Conservation (phyloP, 2,329 filamentous ascomycete genomes). For the Calcarisporium arbuscula region DNA sequence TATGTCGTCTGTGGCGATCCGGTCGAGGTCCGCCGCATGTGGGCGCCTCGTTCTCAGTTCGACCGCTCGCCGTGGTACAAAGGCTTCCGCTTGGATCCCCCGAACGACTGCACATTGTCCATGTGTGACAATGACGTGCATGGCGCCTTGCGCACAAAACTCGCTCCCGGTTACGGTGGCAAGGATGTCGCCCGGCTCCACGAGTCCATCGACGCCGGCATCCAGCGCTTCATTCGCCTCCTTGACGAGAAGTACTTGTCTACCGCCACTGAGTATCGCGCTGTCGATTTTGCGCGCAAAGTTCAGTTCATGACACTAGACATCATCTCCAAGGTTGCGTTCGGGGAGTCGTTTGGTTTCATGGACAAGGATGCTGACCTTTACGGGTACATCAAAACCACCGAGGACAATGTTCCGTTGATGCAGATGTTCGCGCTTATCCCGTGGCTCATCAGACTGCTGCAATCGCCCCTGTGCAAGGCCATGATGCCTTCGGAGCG, state of each 20-base stretch:
- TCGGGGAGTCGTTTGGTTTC: slow-evolving; percentile 46
- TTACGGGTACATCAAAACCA: slow-evolving; percentile 37
- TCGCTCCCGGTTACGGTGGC: slow-evolving; percentile 17
- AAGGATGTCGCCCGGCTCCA: slow-evolving; percentile 23
- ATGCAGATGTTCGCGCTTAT: too few relatives aligned
- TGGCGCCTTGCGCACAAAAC: slow-evolving; percentile 23
- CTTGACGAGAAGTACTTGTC: slow-evolving; percentile 42
- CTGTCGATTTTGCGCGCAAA: slow-evolving; percentile 43
- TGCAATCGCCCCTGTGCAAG: too few relatives aligned
- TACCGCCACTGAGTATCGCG: slow-evolving; percentile 22
- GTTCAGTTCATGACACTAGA: slow-evolving; percentile 49
- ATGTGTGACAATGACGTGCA: slow-evolving; percentile 38
- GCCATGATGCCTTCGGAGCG: too few relatives aligned
- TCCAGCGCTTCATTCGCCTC: slow-evolving; percentile 37
- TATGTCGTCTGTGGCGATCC: neutral
- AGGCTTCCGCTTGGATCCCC: too few relatives aligned
- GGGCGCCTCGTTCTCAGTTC: too few relatives aligned
- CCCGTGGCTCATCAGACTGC: too few relatives aligned
- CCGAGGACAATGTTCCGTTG: too few relatives aligned
- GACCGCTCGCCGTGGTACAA: too few relatives aligned
- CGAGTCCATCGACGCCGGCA: slow-evolving; percentile 28
- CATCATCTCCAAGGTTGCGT: slow-evolving; percentile 45
- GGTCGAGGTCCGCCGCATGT: slow-evolving; percentile 1
- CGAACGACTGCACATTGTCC: slow-evolving; percentile 44
- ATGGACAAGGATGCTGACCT: slow-evolving; percentile 42